A percentile compares a stretch with the other conserved stretches of the same genome.
phyloP scores from a whole-genome alignment of 2,329 filamentous ascomycete genomes.

The Epichloe elymi region DNA sequence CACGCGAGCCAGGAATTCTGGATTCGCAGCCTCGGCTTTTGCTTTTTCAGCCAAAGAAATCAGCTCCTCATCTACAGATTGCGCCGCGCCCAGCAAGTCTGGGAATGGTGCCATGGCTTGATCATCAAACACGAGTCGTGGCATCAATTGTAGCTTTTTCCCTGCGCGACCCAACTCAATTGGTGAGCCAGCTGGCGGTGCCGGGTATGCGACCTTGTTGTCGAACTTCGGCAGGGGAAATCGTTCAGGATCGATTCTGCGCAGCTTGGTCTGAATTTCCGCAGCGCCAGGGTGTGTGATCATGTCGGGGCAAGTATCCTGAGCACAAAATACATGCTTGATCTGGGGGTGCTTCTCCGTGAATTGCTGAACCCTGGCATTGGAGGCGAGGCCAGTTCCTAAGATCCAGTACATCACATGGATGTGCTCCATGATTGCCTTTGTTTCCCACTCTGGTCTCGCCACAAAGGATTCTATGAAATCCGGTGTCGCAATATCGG shows the following conservation, averaged over 20 bases:
- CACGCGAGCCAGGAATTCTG: constrained; percentile 35
- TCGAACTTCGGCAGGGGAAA: constrained; percentile 59
- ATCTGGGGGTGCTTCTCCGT: constrained; percentile 47
- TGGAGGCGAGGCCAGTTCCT: constrained; percentile 50
- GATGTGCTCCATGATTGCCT: constrained; percentile 53
- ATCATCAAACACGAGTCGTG: constrained; percentile 31
- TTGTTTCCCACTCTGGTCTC: constrained; percentile 58
- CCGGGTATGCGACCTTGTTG: constrained; percentile 27
- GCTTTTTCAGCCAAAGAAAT: constrained; percentile 39
- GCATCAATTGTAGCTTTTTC: constrained; percentile 32
- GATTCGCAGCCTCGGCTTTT: constrained; percentile 24
- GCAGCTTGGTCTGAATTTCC: constrained; percentile 53
- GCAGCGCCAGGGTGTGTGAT: constrained; percentile 57
- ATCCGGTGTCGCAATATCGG: constrained; percentile 60
- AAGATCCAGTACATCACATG: constrained; percentile 70
- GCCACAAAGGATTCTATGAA: constrained; percentile 59
- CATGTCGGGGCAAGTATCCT: constrained; percentile 63
- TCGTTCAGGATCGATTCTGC: constrained; percentile 57
- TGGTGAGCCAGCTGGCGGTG: constrained; percentile 12
- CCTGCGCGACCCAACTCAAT: constrained; percentile 30
- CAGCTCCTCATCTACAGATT: constrained; percentile 28
- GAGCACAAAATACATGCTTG: constrained; percentile 66
- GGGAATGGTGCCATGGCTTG: constrained; percentile 31
- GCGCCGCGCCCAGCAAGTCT: constrained; percentile 32
- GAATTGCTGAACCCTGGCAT: constrained; percentile 54